These are phyloP conservation scores for Cucurbita pepo DNA, from an alignment of 306 rosid species.

Conservation along the genomic window DNA sequence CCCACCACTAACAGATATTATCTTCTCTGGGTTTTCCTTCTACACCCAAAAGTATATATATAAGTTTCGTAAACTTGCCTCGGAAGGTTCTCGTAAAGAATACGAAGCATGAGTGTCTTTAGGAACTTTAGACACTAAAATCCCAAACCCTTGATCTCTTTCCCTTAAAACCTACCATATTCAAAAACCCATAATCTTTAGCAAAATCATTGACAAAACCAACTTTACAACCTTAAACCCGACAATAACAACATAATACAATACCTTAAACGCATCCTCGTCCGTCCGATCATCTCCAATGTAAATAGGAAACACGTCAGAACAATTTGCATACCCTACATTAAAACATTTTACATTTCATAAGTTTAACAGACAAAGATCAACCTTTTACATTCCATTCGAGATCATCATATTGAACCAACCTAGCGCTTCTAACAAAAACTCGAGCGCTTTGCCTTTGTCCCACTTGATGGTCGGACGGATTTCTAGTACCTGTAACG, in stretches of 20 bases:
- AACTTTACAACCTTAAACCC: not conserved
- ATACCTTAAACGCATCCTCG: constrained; percentile 98
- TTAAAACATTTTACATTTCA: not conserved
- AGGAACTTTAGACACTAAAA: constrained; percentile 79
- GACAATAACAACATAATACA: not conserved
- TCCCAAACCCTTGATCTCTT: constrained; percentile 85
- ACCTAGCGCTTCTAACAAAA: constrained; percentile 87
- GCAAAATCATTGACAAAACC: not conserved
- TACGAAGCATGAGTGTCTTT: constrained; percentile 78
- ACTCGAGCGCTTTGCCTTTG: constrained; percentile 91
- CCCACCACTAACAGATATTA: too few relatives aligned
- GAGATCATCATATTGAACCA: not conserved
- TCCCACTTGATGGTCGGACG: constrained; percentile 98
- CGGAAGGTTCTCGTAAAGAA: constrained; percentile 75
- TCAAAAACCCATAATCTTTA: not conserved
- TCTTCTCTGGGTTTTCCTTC: too few relatives aligned
- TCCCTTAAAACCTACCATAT: constrained; percentile 48
- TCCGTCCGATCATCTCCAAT: constrained; percentile 97
- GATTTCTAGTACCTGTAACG: constrained; percentile 64
- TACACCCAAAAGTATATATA: too few relatives aligned
- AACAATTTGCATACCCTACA: constrained; percentile 65
- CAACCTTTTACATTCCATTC: too few relatives aligned
- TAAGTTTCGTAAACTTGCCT: constrained; percentile 35
- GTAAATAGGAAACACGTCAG: constrained; percentile 78
- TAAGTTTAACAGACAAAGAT: not conserved